These are phyloP conservation scores for Phytophthora tentaculata DNA, from an alignment of 352 stramenopile genomes.

Conservation along the genomic window DNA sequence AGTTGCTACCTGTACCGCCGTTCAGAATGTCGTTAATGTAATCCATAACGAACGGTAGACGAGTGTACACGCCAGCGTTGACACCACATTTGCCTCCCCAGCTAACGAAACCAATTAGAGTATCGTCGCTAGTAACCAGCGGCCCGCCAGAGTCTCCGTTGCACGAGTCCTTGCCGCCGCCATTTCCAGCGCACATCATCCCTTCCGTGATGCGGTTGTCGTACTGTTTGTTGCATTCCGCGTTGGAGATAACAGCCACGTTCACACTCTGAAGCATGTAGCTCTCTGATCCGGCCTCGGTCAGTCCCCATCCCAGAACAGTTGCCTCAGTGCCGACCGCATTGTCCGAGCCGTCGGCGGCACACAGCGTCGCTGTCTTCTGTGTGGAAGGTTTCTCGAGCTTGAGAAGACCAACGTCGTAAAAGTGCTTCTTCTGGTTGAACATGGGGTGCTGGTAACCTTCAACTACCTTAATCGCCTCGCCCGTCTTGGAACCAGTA, in stretches of 20 bases:
- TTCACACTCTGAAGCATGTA: slow-evolving; percentile 53
- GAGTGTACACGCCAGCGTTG: slow-evolving; percentile 57
- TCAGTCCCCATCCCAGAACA: slow-evolving; percentile 61
- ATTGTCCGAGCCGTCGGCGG: slow-evolving; percentile 53
- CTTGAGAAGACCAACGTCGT: slow-evolving; percentile 38
- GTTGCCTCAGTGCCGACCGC: slow-evolving; percentile 50
- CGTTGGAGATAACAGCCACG: slow-evolving; percentile 58
- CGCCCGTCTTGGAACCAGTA: slow-evolving; percentile 15
- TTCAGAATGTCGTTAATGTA: slow-evolving; percentile 47
- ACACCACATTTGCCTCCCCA: slow-evolving; percentile 62
- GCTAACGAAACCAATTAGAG: slow-evolving; percentile 62
- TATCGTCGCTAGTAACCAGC: slow-evolving; percentile 48
- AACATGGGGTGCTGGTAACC: slow-evolving; percentile 35
- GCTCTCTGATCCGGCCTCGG: slow-evolving; percentile 37
- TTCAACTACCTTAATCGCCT: slow-evolving; percentile 32
- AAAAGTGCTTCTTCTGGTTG: slow-evolving; percentile 31
- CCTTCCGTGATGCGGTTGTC: slow-evolving; percentile 56
- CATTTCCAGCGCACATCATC: slow-evolving; percentile 67
- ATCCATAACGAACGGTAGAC: slow-evolving; percentile 54
- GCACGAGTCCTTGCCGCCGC: slow-evolving; percentile 58
- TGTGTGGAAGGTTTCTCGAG: slow-evolving; percentile 27
- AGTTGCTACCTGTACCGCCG: slow-evolving; percentile 23
- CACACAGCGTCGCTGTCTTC: slow-evolving; percentile 43
- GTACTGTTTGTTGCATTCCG: slow-evolving; percentile 60
- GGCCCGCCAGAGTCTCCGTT: slow-evolving; percentile 70